phyloP scores from a whole-genome alignment of 148 eudicot species.

The Fagopyrum tataricum region DNA sequence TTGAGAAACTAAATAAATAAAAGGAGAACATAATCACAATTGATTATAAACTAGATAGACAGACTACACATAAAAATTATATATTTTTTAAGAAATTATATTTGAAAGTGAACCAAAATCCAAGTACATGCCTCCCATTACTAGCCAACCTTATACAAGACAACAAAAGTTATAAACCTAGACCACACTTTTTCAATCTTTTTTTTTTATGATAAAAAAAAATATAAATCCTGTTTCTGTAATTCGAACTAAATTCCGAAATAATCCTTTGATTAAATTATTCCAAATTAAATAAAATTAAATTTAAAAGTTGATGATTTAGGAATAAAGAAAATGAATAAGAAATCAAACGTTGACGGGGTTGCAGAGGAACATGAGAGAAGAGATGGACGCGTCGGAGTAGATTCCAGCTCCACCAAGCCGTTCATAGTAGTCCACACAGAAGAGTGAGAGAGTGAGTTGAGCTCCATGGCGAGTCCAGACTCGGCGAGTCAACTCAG shows the following conservation, averaged over 20 bases:
- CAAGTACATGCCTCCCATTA: constrained; percentile 10
- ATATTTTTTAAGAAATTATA: background rate
- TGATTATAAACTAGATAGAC: background rate
- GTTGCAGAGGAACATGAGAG: constrained; percentile 73
- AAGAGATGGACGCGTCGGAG: constrained; percentile 32
- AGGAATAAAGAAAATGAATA: background rate
- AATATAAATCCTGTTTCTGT: background rate
- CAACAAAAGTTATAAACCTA: background rate
- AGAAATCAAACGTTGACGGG: constrained; percentile 57
- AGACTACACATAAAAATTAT: background rate
- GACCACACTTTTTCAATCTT: too few species aligned
- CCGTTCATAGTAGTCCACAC: constrained; percentile 84
- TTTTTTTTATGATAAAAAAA: background rate
- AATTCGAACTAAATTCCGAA: background rate
- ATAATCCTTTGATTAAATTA: background rate
- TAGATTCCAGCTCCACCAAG: constrained; percentile 32
- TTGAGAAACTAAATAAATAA: background rate
- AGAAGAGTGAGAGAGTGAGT: constrained; percentile 62
- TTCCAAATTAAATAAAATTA: background rate
- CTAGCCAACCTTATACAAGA: constrained; percentile 10
- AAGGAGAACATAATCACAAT: background rate
- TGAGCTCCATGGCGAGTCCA: constrained; percentile 64
- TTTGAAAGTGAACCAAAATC: constrained; percentile 3
- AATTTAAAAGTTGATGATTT: background rate
- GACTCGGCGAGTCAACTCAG: constrained; percentile 27